These are phyloP conservation scores for Malassezia japonica DNA, from an alignment of 1,284 basidiomycete genomes.

Conservation along the genomic window DNA sequence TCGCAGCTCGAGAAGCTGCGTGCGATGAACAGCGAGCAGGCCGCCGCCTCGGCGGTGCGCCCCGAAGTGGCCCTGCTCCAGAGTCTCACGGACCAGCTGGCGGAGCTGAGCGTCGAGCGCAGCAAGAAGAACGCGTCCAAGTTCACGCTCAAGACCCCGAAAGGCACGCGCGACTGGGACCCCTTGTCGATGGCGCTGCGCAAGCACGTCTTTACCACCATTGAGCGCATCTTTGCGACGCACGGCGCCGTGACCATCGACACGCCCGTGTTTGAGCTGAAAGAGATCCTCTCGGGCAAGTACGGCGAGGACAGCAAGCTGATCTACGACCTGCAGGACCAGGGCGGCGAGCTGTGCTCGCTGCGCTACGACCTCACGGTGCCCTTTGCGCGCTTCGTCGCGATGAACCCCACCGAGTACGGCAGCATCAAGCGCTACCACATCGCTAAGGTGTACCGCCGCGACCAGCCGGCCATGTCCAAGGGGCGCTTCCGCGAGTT, in stretches of 20 bases:
- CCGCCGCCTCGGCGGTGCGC: slow-evolving; percentile 23
- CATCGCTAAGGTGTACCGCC: slow-evolving; percentile 91
- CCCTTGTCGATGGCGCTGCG: slow-evolving; percentile 88
- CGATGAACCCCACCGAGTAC: slow-evolving; percentile 74
- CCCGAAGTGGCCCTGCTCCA: slow-evolving; percentile 31
- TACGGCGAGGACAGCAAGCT: slow-evolving; percentile 80
- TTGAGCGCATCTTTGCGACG: slow-evolving; percentile 76
- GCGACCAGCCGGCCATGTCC: slow-evolving; percentile 93
- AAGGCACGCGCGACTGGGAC: slow-evolving; percentile 94
- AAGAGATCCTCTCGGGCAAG: slow-evolving; percentile 88
- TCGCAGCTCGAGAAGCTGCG: slow-evolving; percentile 36
- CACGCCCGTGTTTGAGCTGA: slow-evolving; percentile 94
- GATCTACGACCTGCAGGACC: slow-evolving; percentile 95
- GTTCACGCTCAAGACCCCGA: slow-evolving; percentile 46
- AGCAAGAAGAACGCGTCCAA: slow-evolving; percentile 28
- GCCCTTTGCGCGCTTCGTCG: slow-evolving; percentile 86
- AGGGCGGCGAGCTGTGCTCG: slow-evolving; percentile 94
- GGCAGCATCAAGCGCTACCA: slow-evolving; percentile 77
- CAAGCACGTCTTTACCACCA: slow-evolving; percentile 76
- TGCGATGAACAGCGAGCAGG: slow-evolving; percentile 25
- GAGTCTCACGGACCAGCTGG: slow-evolving; percentile 29
- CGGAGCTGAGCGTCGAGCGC: slow-evolving; percentile 22
- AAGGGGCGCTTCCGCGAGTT: slow-evolving; percentile 99
- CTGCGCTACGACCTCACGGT: slow-evolving; percentile 91
- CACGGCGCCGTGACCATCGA: slow-evolving; percentile 89